Percentiles rank a stretch among this genome's conserved stretches.
Evolutionary conservation across 2,329 filamentous ascomycete species (phyloP).

Genomic region (Trichoderma atrobrunneum): DNA sequence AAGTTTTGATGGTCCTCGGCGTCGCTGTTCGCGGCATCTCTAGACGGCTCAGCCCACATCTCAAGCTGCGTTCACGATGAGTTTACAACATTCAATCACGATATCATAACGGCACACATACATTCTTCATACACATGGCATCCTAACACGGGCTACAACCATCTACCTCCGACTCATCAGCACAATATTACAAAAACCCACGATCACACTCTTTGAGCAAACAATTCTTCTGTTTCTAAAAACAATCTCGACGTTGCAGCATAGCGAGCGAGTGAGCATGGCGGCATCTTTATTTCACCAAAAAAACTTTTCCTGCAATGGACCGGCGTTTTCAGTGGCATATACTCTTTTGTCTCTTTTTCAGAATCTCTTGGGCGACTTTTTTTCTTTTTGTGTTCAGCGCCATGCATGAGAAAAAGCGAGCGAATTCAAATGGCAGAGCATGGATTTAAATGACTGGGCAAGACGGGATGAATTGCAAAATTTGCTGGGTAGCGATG

Average conservation of each 20-base stretch:
- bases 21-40: constrained; percentile 35
- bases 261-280: constrained; percentile 6
- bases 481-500: background rate
- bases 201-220: background rate
- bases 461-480: background rate
- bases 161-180: background rate
- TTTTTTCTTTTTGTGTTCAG: background rate
- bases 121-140: background rate
- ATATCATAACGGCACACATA: background rate
- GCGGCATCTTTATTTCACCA: background rate
- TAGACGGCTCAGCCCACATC: constrained; percentile 25
- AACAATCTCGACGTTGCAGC: background rate
- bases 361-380: background rate
- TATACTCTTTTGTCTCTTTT: background rate
- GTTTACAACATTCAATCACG: background rate
- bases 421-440: background rate
- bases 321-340: background rate
- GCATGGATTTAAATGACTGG: constrained; percentile 1
- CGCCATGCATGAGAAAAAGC: background rate
- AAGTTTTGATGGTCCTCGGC: constrained; percentile 44
- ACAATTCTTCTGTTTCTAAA: background rate
- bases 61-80: constrained; percentile 16
- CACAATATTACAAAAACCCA: background rate
- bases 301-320: background rate
- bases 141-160: background rate